Percentiles rank a stretch among this genome's conserved stretches.
These are phyloP conservation scores for Megacollybia marginata DNA, from an alignment of 768 basidiomycete genomes.

Conservation along the genomic window DNA sequence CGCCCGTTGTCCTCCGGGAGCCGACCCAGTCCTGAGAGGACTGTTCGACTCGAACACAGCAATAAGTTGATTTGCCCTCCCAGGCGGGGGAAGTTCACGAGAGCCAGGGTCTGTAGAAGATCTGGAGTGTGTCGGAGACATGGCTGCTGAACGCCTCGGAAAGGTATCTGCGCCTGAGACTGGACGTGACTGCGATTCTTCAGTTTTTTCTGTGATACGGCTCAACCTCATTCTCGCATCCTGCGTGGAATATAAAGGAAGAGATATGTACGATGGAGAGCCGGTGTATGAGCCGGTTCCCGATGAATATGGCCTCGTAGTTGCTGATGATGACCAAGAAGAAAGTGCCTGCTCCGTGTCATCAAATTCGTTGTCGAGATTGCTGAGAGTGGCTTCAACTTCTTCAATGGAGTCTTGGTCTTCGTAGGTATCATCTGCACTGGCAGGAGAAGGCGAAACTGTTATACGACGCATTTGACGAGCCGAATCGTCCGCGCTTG, in stretches of 20 bases:
- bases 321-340: constrained; percentile 42
- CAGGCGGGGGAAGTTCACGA: constrained; percentile 39
- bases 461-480: constrained; percentile 44
- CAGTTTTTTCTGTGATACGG: constrained; percentile 73
- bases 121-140: constrained; percentile 39
- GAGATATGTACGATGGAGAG: constrained; percentile 38
- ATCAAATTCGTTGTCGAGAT: constrained; percentile 61
- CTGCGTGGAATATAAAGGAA: constrained; percentile 29
- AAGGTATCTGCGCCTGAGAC: constrained; percentile 31
- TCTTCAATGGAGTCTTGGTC: constrained; percentile 47
- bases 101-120: constrained; percentile 50
- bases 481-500: constrained; percentile 40
- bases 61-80: constrained; percentile 63
- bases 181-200: constrained; percentile 57
- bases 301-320: constrained; percentile 15
- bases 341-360: constrained; percentile 59
- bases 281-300: constrained; percentile 34
- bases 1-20: constrained; percentile 30
- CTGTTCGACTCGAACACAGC: constrained; percentile 63
- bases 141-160: constrained; percentile 37
- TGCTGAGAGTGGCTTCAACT: constrained; percentile 61
- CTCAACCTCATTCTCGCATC: constrained; percentile 50
- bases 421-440: constrained; percentile 41
- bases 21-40: constrained; percentile 44
- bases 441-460: constrained; percentile 41